Evolutionary conservation across 2,329 filamentous ascomycete species (phyloP), one percentile per base, ranked within the genome.

Genomic region (Alternaria sp.): DNA sequence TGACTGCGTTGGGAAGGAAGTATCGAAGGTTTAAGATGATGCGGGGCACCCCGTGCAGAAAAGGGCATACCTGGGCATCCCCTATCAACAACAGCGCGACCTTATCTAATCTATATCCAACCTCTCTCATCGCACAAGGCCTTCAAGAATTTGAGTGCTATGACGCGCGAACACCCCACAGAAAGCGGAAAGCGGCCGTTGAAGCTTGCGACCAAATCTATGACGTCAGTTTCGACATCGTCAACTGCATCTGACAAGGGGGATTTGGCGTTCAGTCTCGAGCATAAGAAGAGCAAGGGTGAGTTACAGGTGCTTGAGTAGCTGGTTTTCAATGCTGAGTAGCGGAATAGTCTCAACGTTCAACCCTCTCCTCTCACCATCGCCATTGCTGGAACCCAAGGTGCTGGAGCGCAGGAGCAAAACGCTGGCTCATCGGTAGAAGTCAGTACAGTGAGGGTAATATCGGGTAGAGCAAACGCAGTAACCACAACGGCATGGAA

Each of bases 321-420:
- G 21, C 28, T 47, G 15, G 19, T 9, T 6, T 12, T 7, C 28
- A 30, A 23, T 51, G 4, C 8, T 51, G 28, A 51, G 49, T 32
- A 12, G 30, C 19, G 2, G 9, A n/a, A 25, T 9, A 70, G 66
- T 70, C 17, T 49, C 52, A 2, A 58, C 55, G 6, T 70, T 68
- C 19, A 69, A 70, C 46, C 68, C 68, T 17, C 32, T 72, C 7
- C 64, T 72, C n/a, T 68, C 68, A 26, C 68, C 69, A 7, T 70
- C 68, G 13, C 54, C 62, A 7, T 56, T 72, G 26, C 58, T 72
- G 11, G 69, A 70, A 8, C 68, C 68, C 1, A 70, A 64, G 21
- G 61, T 61, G 6, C 26, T 67, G 17, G 66, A 70, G 46, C 61
- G 59, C 10, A 70, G 57, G 54, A 61, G 56, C 15, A 66, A 65